phyloP scores from a whole-genome alignment of 31 red algal genomes.

The Asparagopsis taxiformis region DNA sequence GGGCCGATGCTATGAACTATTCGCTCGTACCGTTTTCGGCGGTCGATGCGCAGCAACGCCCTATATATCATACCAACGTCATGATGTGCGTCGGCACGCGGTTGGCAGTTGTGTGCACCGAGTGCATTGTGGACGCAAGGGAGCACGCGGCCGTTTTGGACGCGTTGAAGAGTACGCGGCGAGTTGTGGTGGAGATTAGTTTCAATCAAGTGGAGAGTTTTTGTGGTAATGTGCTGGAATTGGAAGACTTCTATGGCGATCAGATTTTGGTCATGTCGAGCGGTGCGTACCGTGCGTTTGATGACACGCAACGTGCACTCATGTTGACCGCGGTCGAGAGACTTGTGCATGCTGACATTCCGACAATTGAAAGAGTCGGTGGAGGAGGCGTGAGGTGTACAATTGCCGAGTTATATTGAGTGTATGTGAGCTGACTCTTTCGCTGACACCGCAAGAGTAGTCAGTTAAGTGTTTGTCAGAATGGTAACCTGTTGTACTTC shows the following conservation, averaged over 20 bases:
- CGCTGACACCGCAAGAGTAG: too few species aligned
- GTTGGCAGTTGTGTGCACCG: conserved; percentile 77
- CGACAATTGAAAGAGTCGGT: conserved; percentile 82
- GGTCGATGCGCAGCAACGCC: conserved; percentile 39
- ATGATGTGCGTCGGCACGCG: conserved; percentile 96
- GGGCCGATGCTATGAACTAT: conserved; percentile 88
- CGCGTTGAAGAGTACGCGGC: conserved; percentile 43
- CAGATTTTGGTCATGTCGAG: conserved; percentile 83
- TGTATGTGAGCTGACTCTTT: too few species aligned
- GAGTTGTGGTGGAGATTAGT: conserved; percentile 73
- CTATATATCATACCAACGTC: conserved; percentile 98
- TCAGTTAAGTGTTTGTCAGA: too few species aligned
- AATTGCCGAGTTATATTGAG: conserved; percentile 85
- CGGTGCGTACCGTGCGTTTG: conserved; percentile 73
- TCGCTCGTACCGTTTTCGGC: conserved; percentile 68
- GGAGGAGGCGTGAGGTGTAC: conserved; percentile 94
- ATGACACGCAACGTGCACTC: conserved; percentile 45
- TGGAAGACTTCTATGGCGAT: conserved; percentile 69
- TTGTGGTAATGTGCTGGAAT: conserved; percentile 95
- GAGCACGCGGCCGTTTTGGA: conserved; percentile 68
- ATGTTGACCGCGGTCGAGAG: conserved; percentile 21
- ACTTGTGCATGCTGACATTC: conserved; percentile 83
- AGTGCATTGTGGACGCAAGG: conserved; percentile 56
- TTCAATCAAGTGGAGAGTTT: conserved; percentile 75
- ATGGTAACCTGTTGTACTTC: too few species aligned